Percentiles rank a stretch among this genome's conserved stretches.
These are phyloP conservation scores for Salvia hispanica DNA, from an alignment of 257 asterid species.

Conservation along the genomic window DNA sequence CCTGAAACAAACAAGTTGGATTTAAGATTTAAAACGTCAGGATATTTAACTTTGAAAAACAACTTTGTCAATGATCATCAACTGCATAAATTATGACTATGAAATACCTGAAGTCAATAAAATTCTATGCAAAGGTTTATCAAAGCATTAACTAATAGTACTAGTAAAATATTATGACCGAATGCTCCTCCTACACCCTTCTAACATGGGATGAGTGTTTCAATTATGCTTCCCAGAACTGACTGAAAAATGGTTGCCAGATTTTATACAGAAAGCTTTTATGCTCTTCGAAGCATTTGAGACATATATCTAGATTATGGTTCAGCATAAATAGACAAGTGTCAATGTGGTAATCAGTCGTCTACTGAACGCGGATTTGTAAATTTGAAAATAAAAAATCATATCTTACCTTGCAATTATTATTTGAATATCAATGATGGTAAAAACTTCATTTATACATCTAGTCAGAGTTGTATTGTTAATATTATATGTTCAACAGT, in stretches of 20 bases:
- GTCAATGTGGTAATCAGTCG: background rate
- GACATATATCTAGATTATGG: background rate
- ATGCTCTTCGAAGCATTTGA: background rate
- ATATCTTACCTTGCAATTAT: background rate
- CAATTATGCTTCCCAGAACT: background rate
- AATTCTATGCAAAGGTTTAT: background rate
- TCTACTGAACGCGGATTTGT: background rate
- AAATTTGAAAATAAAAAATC: background rate
- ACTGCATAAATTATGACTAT: constrained; percentile 5
- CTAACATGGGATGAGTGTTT: background rate
- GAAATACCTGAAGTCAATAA: background rate
- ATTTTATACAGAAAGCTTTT: background rate
- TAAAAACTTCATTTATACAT: background rate
- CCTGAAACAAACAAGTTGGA: constrained; percentile 38
- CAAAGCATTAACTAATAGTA: constrained; percentile 1
- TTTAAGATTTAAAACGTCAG: constrained; percentile 18
- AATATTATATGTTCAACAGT: background rate
- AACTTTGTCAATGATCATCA: background rate
- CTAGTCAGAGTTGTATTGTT: background rate
- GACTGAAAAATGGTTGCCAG: background rate
- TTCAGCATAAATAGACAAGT: background rate
- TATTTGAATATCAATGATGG: background rate
- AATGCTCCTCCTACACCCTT: constrained; percentile 20
- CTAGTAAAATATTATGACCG: background rate
- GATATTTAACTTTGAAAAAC: background rate